A percentile compares a stretch with the other conserved stretches of the same genome.
These are phyloP conservation scores for Salvia sclarea DNA, from an alignment of 305 asterid genomes.

Conservation along the genomic window DNA sequence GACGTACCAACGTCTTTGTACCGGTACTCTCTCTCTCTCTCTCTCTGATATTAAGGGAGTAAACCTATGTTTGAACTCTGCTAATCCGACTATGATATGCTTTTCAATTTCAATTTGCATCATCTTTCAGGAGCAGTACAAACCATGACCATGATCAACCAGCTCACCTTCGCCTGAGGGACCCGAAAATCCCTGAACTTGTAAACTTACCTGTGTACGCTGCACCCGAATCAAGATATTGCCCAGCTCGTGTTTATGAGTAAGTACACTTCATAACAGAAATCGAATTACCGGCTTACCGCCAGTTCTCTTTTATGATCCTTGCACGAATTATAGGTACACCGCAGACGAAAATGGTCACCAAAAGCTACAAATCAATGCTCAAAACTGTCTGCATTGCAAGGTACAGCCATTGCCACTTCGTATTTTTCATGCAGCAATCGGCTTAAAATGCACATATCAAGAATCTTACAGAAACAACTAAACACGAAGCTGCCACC, in stretches of 20 bases:
- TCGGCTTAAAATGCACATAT: background rate
- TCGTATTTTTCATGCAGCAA: background rate
- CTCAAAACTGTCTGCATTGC: constrained; percentile 96
- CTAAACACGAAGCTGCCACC: background rate
- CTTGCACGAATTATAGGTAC: constrained; percentile 51
- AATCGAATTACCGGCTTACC: background rate
- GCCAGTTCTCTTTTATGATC: constrained; percentile 7
- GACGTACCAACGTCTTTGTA: constrained; percentile 86
- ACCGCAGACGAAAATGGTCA: constrained; percentile 64
- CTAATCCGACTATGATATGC: background rate
- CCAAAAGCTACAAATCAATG: constrained; percentile 84
- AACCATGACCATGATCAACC: constrained; percentile 97
- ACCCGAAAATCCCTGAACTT: constrained; percentile 65
- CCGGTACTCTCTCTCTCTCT: constrained; percentile 53
- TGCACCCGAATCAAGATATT: constrained; percentile 91
- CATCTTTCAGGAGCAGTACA: constrained; percentile 79
- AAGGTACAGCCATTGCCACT: constrained; percentile 55
- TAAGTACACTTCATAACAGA: constrained; percentile 39
- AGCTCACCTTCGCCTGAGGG: constrained; percentile 78
- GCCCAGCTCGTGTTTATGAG: constrained; percentile 98
- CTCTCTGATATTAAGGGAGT: background rate
- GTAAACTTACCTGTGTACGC: constrained; percentile 75
- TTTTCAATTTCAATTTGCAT: constrained; percentile 24
- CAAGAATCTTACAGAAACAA: constrained; percentile 9
- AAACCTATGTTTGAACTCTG: background rate